Base-by-base conservation (phyloP, 495 filamentous ascomycete species). In the Parachaetomium inaequale region DNA sequence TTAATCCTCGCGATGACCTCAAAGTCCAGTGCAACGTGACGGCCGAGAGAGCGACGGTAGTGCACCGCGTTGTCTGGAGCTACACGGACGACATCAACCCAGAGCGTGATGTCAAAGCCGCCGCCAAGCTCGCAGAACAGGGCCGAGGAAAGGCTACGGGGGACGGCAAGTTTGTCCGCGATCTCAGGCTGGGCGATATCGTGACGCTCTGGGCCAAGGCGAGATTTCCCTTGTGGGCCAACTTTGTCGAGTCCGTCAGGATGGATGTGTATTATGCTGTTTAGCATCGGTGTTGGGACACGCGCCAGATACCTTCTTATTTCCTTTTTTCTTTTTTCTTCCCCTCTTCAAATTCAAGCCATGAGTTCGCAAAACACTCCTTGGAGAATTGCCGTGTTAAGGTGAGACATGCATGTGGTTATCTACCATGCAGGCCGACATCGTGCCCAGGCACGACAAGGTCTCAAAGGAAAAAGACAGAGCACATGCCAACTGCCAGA, bases 211-310 rank as follows among this genome's bases (percentile, higher is more conserved):
- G 87, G 85, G 86, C 74, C 5, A 80, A 82, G 57, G 80, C 86
- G 0, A 76, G 85, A 55, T 92, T 87, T 66, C 76, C 75, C 0
- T 82, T 77, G 0, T 91, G 88, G 88, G 31, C 32, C 1, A 90
- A 90, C 58, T 58, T 77, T 55, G 75, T 90, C 10, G 65, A 85
- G 34, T 72, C 74, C 14, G 78, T 84, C n/a, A 73, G 78, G 61
- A 78, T 89, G 43, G 77, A 83, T 51, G 79, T 89, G 21, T 88
- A 82, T 63, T 89, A 84, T 84, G 84, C 84, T 15, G 68, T 87
- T 36, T 28, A 11, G 40, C 55, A 36, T 10, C 8, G 45, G 21
- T 7, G 60, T 29, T 51, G 15, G 21, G 25, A 7, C 2, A 32
- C 4, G 17, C 4, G 15, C 28, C 7, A 1, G 49, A 29, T 19